Evolutionary conservation across 108 stramenopile species (phyloP), one percentile per base, ranked within the genome.

Genomic region (Conticribra weissflogii): DNA sequence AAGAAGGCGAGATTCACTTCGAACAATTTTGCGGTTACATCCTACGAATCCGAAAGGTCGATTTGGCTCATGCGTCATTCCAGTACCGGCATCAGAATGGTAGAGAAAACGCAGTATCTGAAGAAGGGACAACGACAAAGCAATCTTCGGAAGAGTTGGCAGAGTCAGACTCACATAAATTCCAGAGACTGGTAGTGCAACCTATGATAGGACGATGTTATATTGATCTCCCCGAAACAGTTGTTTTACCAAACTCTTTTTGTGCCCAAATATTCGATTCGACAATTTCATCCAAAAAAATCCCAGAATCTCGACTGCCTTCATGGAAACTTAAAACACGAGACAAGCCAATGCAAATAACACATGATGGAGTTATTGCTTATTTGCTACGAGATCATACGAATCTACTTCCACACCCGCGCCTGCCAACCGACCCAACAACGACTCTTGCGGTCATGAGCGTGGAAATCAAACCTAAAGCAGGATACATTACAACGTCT

Each of bases 391-490:
- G 53, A 12, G 76, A 82, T 55, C 72, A 81, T 55, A 66, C 71
- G 49, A 30, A 25, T 36, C 46, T 73, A 25, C 30, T 29, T n/a
- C 44, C 28, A 14, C 60, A 76, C 25, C 68, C 58, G 69, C 25
- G 29, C 47, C 47, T 63, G 30, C n/a, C 2, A 29, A 17, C 57
- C 5, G 14, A 49, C 24, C n/a, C 32, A 8, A 8, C 33, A 17
- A 27, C 14, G 25, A 29, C 24, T 25, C 45, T 17, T 16, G 19
- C 25, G 25, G 47, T 60, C 23, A 1, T 70, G 22, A 60, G 60
- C 18, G 73, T 88, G 4, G 90, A 91, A 64, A 70, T 91, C 31
- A 91, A 91, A 74, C 90, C 90, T 21, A 91, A 91, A 58, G 90
- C 90, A 28, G 90, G 90, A 27, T 91, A 87, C 51, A 48, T 85